Conservation (phyloP, 129 eudicot species). For the Escallonia rubra region DNA sequence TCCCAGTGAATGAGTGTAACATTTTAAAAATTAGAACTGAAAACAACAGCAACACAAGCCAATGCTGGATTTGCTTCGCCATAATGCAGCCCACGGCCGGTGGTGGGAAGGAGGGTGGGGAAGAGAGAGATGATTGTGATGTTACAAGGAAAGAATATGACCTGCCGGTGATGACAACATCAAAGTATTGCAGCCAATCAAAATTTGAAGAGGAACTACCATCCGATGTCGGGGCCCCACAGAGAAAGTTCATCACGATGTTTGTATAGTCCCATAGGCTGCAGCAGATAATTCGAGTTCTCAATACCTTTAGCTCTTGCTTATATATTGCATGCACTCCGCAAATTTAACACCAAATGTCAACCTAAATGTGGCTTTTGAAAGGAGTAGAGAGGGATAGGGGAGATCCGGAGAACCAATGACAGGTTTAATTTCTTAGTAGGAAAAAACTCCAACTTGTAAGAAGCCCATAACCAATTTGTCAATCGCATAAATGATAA, state of each 20-base stretch:
- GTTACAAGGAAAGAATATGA: constrained; percentile 22
- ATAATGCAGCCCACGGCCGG: too few relatives aligned
- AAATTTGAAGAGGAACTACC: constrained; percentile 40
- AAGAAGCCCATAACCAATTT: too few relatives aligned
- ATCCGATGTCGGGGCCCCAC: constrained; percentile 39
- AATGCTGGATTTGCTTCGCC: too few relatives aligned
- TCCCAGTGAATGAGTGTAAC: too few relatives aligned
- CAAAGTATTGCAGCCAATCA: constrained; percentile 92
- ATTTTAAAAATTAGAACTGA: too few relatives aligned
- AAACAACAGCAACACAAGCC: too few relatives aligned
- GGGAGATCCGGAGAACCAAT: too few relatives aligned
- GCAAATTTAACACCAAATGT: background rate
- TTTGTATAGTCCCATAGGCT: constrained; percentile 98
- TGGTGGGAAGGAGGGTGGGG: too few relatives aligned
- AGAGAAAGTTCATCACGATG: constrained; percentile 92
- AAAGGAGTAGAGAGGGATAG: too few relatives aligned
- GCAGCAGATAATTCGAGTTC: constrained; percentile 30
- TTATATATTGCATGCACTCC: background rate
- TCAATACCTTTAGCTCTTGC: background rate
- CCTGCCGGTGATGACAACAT: constrained; percentile 98
- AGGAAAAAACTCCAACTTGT: too few relatives aligned
- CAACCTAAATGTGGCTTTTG: background rate
- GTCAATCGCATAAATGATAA: background rate
- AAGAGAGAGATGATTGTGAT: too few relatives aligned
- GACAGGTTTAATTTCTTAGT: too few relatives aligned